Evolutionary conservation across 2,329 filamentous ascomycete genomes (phyloP), one percentile per base, ranked within the genome.

Genomic region (Cercospora sp.): DNA sequence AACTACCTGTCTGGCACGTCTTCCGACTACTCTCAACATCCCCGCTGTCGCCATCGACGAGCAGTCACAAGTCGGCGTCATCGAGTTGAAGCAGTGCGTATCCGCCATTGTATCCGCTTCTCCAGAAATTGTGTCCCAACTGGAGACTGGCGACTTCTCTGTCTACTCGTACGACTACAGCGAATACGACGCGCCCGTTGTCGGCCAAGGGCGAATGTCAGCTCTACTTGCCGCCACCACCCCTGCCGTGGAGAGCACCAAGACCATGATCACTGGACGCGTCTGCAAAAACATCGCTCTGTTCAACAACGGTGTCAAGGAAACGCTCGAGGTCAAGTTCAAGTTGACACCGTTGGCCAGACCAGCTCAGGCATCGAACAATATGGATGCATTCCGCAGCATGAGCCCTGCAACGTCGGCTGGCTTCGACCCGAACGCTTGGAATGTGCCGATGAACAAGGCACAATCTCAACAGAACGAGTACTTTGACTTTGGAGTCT

Each of bases 81-180:
- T 97, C 72, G 93, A 97, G 79, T 84, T 98, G 64, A 90, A 90
- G 73, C 90, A 90, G 70, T 98, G 95, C 80, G 88, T 97, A 57
- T 89, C 94, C 78, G 92, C 94, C 66, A 90, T 99, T 73, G 85
- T 88, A 28, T 82, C 84, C 60, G 87, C 88, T 63, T 98, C 95
- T 78, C 95, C 95, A 42, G 95, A 99, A 81, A 86, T 99, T 57
- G 83, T 93, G 58, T 87, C 88, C 77, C 84, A 90, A 83, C 78
- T 90, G 68, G 85, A 90, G 81, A 82, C 87, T 79, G 76, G 75
- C 30, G 94, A 99, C 81, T 99, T 95, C 81, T 95, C 93, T n/a
- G 89, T 99, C 66, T 99, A 99, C 80, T 93, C 94, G 31, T 92
- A 93, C 82, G 95, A 99, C 80, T 98, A 94, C 79, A 97, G 95